Percentiles rank a stretch among this genome's conserved stretches.
Conservation (phyloP, 768 basidiomycete species). For the Artomyces pyxidatus region DNA sequence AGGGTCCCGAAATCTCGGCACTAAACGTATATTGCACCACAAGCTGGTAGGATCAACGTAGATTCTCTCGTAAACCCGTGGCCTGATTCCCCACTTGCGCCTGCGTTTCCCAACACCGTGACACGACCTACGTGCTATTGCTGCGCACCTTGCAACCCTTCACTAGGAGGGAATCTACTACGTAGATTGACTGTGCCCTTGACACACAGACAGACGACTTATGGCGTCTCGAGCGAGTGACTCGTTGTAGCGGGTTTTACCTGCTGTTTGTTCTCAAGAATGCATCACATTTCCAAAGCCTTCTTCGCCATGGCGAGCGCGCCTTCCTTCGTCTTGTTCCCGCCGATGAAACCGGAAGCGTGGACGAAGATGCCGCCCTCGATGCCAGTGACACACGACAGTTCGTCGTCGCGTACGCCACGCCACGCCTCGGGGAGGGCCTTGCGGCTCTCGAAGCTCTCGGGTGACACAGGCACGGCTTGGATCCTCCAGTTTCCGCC, state of each 20-base stretch:
- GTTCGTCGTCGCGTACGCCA: conserved; percentile 77
- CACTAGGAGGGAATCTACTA: too few relatives aligned
- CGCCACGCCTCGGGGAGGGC: conserved; percentile 91
- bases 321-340: conserved; percentile 87
- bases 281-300: conserved; percentile 37
- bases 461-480: conserved; percentile 74
- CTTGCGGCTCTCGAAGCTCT: conserved; percentile 87
- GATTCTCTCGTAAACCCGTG: not conserved
- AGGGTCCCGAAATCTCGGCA: too few relatives aligned
- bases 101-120: too few relatives aligned
- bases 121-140: too few relatives aligned
- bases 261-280: not conserved
- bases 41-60: too few relatives aligned
- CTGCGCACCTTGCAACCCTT: too few relatives aligned
- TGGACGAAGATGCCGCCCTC: conserved; percentile 88
- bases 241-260: not conserved
- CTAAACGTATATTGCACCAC: too few relatives aligned
- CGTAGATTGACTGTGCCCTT: too few relatives aligned
- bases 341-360: conserved; percentile 95
- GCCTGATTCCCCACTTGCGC: not conserved
- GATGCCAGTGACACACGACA: conserved; percentile 68
- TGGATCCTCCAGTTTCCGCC: conserved; percentile 82
- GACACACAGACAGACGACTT: too few relatives aligned
- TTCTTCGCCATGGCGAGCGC: conserved; percentile 70
- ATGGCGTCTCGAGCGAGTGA: not conserved